Evolutionary conservation across 2,329 filamentous ascomycete species (phyloP).

Genomic region (Paecilomyces formosus): DNA sequence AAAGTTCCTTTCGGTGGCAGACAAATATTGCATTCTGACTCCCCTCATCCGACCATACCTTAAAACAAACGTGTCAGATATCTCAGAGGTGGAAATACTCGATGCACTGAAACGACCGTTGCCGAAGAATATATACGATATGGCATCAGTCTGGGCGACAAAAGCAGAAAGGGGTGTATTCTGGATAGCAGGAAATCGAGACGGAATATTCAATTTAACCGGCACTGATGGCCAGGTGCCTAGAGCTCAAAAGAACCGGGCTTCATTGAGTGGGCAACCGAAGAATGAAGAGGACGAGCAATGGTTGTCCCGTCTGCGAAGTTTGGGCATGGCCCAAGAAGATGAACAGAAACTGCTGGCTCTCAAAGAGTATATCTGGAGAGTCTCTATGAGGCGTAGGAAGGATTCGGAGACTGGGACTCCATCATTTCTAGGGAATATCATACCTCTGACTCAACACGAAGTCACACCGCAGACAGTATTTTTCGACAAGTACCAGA

Average conservation of each 20-base stretch:
- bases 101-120: conserved; percentile 78
- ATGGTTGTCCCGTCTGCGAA: conserved; percentile 79
- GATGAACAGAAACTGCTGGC: conserved; percentile 87
- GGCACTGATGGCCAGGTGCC: conserved; percentile 49
- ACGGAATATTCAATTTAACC: conserved; percentile 62
- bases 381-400: conserved; percentile 64
- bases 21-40: conserved; percentile 73
- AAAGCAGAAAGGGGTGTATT: conserved; percentile 77
- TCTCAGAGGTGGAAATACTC: conserved; percentile 66
- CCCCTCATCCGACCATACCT: conserved; percentile 77
- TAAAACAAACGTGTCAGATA: conserved; percentile 61
- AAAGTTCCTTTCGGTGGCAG: conserved; percentile 67
- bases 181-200: conserved; percentile 70
- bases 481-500: conserved; percentile 74
- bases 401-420: conserved; percentile 37
- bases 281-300: conserved; percentile 91
- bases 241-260: conserved; percentile 43
- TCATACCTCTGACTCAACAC: conserved; percentile 68
- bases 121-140: conserved; percentile 71
- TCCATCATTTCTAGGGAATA: conserved; percentile 52
- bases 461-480: conserved; percentile 80
- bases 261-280: conserved; percentile 52
- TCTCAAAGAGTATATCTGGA: conserved; percentile 85
- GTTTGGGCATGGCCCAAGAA: conserved; percentile 70
- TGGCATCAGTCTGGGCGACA: conserved; percentile 76